phyloP scores from a whole-genome alignment of 208 protist genomes.

The Tritrichomonas foetus region DNA sequence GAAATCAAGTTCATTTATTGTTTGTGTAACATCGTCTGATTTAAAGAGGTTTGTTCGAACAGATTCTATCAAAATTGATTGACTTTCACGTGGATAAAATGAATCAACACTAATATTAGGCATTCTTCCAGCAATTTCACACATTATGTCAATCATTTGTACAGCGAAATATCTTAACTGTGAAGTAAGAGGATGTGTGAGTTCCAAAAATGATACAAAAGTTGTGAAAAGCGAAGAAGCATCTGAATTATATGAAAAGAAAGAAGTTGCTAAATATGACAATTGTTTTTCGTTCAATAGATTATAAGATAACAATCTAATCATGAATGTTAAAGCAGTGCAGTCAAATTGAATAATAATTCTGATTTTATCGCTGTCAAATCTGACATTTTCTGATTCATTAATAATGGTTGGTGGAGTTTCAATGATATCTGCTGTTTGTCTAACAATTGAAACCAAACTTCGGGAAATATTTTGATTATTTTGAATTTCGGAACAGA shows the following conservation, averaged over 20 bases:
- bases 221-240: not conserved
- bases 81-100: slow-evolving; percentile 14
- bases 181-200: not conserved
- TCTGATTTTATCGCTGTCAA: not conserved
- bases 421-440: not conserved
- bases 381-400: not conserved
- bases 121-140: not conserved
- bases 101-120: not conserved
- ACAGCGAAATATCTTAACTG: not conserved
- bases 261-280: not conserved
- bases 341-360: not conserved
- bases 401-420: not conserved
- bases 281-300: not conserved
- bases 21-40: not conserved
- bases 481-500: not conserved
- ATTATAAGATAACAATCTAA: not conserved
- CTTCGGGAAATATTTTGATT: not conserved
- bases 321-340: not conserved
- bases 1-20: not conserved
- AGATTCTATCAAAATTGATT: not conserved
- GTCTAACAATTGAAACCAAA: not conserved
- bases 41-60: not conserved
- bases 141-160: not conserved
- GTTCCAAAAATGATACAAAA: not conserved
- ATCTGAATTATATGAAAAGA: not conserved